Percentiles rank a stretch among this genome's conserved stretches.
phyloP scores from a whole-genome alignment of 1,284 basidiomycete species.

The Cystobasidiaceae sp. region DNA sequence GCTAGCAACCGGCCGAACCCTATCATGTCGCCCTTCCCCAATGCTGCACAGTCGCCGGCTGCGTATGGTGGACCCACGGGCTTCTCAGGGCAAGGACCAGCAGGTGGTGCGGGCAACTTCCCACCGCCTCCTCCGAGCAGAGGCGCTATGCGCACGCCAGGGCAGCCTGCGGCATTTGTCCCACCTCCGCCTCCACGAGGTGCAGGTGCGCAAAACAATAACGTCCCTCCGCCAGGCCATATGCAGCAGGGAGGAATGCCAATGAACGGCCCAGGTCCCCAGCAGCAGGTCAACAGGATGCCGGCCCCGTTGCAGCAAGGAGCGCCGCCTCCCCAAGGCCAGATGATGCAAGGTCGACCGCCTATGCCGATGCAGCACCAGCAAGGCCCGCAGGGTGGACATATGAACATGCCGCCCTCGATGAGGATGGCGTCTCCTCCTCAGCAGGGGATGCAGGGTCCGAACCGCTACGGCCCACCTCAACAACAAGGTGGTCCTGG shows the following conservation, averaged over 20 bases:
- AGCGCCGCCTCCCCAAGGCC: not conserved
- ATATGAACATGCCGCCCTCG: constrained; percentile 20
- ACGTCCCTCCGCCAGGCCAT: too few relatives aligned
- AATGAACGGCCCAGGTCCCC: too few relatives aligned
- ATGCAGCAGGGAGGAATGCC: too few relatives aligned
- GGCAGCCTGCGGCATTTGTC: too few relatives aligned
- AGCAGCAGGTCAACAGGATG: too few relatives aligned
- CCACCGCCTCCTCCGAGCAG: constrained; percentile 40
- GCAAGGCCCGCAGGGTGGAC: constrained; percentile 6
- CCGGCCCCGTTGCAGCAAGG: not conserved
- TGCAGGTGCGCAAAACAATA: too few relatives aligned
- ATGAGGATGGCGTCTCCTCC: constrained; percentile 25
- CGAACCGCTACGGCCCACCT: constrained; percentile 11
- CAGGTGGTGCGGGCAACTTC: not conserved
- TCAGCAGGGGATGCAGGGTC: constrained; percentile 21
- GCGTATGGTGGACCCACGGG: constrained; percentile 4
- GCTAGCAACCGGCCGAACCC: constrained; percentile 14
- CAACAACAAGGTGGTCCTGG: not conserved
- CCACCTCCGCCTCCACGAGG: constrained; percentile 38
- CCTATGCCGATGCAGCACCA: constrained; percentile 7
- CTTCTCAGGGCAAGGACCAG: constrained; percentile 8
- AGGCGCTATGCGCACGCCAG: constrained; percentile 40
- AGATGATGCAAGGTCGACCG: not conserved
- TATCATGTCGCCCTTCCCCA: constrained; percentile 28
- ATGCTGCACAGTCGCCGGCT: not conserved